These are phyloP conservation scores for Fomitopsis betulina DNA, from an alignment of 1,284 basidiomycete genomes.

Conservation along the genomic window DNA sequence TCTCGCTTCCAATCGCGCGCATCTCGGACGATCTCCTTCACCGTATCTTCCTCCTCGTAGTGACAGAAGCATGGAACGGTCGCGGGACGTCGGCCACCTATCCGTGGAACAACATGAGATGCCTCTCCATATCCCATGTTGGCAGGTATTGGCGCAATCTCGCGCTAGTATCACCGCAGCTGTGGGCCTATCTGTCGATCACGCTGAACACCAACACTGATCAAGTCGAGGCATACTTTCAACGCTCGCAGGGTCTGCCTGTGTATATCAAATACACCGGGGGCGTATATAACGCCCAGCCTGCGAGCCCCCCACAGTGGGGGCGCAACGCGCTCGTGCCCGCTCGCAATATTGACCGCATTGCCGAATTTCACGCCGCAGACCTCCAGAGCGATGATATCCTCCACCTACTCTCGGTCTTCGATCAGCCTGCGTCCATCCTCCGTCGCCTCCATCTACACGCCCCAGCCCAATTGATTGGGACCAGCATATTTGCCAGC, in stretches of 20 bases:
- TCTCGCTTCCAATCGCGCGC: not conserved
- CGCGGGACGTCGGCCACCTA: not conserved
- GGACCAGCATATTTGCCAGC: not conserved
- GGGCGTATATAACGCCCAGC: not conserved
- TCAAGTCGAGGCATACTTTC: not conserved
- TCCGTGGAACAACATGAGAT: not conserved
- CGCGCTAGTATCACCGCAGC: not conserved
- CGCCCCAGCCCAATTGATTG: not conserved
- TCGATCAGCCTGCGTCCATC: not conserved
- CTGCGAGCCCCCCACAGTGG: not conserved
- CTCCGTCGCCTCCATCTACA: not conserved
- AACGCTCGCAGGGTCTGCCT: not conserved
- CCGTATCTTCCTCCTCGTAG: not conserved
- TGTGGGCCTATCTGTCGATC: conserved; percentile 5
- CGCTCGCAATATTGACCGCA: not conserved
- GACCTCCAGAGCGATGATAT: not conserved
- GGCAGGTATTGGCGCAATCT: conserved; percentile 5
- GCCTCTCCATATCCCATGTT: conserved; percentile 3
- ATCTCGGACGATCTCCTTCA: conserved; percentile 8
- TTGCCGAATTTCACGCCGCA: conserved; percentile 1
- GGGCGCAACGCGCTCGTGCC: not conserved
- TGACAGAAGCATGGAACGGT: not conserved
- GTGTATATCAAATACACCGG: conserved; percentile 2
- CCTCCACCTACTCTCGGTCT: not conserved
- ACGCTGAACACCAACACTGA: not conserved